phyloP scores from a whole-genome alignment of 2,329 filamentous ascomycete species.

The Phaeosphaeriaceae sp. region DNA sequence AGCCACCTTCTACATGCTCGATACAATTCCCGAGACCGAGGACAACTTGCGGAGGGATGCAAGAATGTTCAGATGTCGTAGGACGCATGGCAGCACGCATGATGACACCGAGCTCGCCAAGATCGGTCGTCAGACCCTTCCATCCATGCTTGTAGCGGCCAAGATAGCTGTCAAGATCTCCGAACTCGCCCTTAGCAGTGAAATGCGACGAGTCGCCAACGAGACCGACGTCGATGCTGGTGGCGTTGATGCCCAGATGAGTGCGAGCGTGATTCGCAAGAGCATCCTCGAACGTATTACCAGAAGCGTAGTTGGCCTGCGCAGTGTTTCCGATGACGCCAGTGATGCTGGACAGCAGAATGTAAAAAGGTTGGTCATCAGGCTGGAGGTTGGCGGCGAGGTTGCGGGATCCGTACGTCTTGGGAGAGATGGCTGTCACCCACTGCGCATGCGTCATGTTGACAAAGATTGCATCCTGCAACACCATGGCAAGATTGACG shows the following conservation, averaged over 20 bases:
- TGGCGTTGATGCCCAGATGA: slow-evolving; percentile 1
- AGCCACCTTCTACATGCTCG: neutral
- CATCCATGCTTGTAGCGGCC: slow-evolving; percentile 1
- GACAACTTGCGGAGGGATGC: neutral
- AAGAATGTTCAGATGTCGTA: neutral
- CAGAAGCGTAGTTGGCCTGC: slow-evolving; percentile 1
- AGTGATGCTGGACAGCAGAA: neutral
- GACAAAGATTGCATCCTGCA: neutral
- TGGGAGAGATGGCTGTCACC: neutral
- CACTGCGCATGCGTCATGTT: slow-evolving; percentile 2
- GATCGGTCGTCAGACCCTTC: neutral
- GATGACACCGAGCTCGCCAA: slow-evolving; percentile 1
- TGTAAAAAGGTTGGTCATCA: neutral
- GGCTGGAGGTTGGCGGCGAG: too few species aligned
- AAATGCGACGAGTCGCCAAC: slow-evolving; percentile 1
- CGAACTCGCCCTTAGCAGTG: neutral
- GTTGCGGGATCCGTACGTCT: too few species aligned
- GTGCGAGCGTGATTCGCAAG: slow-evolving; percentile 1
- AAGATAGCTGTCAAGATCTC: neutral
- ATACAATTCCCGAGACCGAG: neutral
- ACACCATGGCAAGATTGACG: neutral
- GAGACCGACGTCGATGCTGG: slow-evolving; percentile 4
- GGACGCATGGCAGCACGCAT: slow-evolving; percentile 3
- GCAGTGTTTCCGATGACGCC: slow-evolving; percentile 1
- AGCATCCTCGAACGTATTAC: slow-evolving; percentile 2